Evolutionary conservation across 2,329 filamentous ascomycete genomes (phyloP), one percentile per base, ranked within the genome.

Genomic region (Colletotrichum noveboracense): DNA sequence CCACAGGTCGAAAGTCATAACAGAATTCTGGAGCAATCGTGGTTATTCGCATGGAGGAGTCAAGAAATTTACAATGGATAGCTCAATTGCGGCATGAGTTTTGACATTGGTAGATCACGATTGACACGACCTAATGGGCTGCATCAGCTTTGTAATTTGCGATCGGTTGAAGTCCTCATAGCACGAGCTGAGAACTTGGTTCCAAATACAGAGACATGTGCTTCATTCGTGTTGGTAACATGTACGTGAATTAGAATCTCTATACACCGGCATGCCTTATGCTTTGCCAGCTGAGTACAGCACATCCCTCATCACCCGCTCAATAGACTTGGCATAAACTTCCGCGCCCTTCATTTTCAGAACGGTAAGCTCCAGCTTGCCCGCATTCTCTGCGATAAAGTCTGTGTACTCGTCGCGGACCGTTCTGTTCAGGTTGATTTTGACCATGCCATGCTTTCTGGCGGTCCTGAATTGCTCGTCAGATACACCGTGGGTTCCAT

Each of bases 341-440:
- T 61, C 58, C 28, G 28, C 28, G 1, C 58, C 58, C 24, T 61
- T 34, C 58, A 14, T 61, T 4, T 61, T 61, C 24, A 61, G 58
- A 32, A 61, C 58, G 0, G 58, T 34, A 1, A 70, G 66, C 43
- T 68, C 66, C 24, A 56, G 0, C 43, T 68, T 68, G 28, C 13
- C 66, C 7, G 24, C 28, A 64, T 70, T 62, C 4, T 64, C 34
- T 12, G 32, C 14, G 1, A 36, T 24, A 3, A 64, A 70, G 21
- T 56, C 68, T 14, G 55, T 30, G 58, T 70, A 70, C 7, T 48
- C 68, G 36, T 70, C 52, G 30, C 68, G 68, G n/a, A 70, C 68
- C 0, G 55, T 70, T 38, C 56, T 30, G 58, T 70, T 70, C 6
- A 64, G 30, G 56, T 70, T 70, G 21, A 70, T 70, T 13, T 70